Evolutionary conservation across 768 basidiomycete species (phyloP).

Genomic region (Candolleomyces eurysporus): DNA sequence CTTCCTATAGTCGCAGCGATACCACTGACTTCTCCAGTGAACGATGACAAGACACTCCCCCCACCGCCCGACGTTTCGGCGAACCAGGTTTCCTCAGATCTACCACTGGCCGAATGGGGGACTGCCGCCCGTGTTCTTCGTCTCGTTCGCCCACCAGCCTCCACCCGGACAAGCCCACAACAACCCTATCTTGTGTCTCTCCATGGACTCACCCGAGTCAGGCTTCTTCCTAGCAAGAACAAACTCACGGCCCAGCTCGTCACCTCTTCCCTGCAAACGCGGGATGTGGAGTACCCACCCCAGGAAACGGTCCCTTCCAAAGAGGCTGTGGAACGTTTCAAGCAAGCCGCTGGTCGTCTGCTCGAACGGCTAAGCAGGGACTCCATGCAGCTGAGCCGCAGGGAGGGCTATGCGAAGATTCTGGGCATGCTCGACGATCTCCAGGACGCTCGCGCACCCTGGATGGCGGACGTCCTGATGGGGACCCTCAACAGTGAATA

Average conservation of each 20-base stretch:
- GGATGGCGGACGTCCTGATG: slow-evolving; percentile 78
- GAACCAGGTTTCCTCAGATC: neutral
- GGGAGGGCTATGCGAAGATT: slow-evolving; percentile 69
- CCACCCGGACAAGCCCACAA: slow-evolving; percentile 37
- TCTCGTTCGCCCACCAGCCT: slow-evolving; percentile 58
- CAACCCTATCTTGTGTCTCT: slow-evolving; percentile 70
- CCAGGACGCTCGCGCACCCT: slow-evolving; percentile 57
- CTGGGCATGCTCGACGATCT: slow-evolving; percentile 73
- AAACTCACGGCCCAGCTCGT: slow-evolving; percentile 21
- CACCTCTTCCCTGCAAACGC: slow-evolving; percentile 30
- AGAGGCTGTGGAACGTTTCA: slow-evolving; percentile 65
- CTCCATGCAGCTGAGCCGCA: slow-evolving; percentile 46
- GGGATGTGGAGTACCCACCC: slow-evolving; percentile 49
- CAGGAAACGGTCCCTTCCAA: slow-evolving; percentile 45
- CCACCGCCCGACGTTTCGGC: neutral
- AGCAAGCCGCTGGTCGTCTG: slow-evolving; percentile 60
- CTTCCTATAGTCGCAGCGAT: slow-evolving; percentile 71
- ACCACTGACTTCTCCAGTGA: slow-evolving; percentile 19
- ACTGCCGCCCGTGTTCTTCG: slow-evolving; percentile 71
- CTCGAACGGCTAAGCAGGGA: slow-evolving; percentile 62
- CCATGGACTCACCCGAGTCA: slow-evolving; percentile 68
- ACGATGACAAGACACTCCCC: neutral
- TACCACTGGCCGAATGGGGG: slow-evolving; percentile 49
- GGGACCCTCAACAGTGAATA: slow-evolving; percentile 65
- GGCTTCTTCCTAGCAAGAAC: slow-evolving; percentile 37